Evolutionary conservation across 345 rosid genomes (phyloP).

Genomic region (Microthlaspi erraticum): DNA sequence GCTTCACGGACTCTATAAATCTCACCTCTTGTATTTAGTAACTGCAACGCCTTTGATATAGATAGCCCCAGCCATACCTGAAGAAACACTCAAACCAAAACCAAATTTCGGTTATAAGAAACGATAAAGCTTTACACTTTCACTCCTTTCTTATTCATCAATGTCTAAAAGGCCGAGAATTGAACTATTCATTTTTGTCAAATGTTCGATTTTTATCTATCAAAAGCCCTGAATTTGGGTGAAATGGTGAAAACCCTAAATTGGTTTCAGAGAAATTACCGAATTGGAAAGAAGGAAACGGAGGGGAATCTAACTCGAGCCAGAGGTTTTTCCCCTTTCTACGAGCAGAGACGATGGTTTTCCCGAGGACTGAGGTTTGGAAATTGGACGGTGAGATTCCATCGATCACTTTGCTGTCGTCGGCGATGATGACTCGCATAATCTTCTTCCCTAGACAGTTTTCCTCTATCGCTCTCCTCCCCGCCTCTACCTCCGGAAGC

Average conservation of each 20-base stretch:
- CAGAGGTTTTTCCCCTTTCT: constrained; percentile 94
- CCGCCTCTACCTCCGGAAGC: constrained; percentile 98
- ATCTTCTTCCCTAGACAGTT: constrained; percentile 80
- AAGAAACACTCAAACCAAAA: constrained; percentile 30
- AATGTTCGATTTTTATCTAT: constrained; percentile 1
- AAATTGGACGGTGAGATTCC: constrained; percentile 75
- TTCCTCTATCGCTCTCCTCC: constrained; percentile 81
- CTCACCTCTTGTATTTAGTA: constrained; percentile 83
- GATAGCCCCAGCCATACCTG: constrained; percentile 98
- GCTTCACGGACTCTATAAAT: neutral
- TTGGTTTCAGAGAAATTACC: constrained; percentile 49
- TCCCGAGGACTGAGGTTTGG: constrained; percentile 69
- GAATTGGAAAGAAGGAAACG: constrained; percentile 91
- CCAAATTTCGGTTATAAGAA: neutral
- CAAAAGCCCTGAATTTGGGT: too few relatives aligned
- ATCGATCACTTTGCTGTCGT: constrained; percentile 81
- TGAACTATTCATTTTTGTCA: neutral
- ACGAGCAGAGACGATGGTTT: constrained; percentile 72
- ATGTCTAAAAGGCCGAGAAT: constrained; percentile 6
- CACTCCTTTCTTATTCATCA: constrained; percentile 6
- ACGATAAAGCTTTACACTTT: constrained; percentile 18
- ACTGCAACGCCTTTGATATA: constrained; percentile 94
- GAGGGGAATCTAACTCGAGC: constrained; percentile 86
- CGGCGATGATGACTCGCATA: constrained; percentile 67
- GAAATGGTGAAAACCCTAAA: too few relatives aligned